Evolutionary conservation across 2,329 filamentous ascomycete genomes (phyloP), one percentile per base, ranked within the genome.

Genomic region (Exutisphaerella laricina): DNA sequence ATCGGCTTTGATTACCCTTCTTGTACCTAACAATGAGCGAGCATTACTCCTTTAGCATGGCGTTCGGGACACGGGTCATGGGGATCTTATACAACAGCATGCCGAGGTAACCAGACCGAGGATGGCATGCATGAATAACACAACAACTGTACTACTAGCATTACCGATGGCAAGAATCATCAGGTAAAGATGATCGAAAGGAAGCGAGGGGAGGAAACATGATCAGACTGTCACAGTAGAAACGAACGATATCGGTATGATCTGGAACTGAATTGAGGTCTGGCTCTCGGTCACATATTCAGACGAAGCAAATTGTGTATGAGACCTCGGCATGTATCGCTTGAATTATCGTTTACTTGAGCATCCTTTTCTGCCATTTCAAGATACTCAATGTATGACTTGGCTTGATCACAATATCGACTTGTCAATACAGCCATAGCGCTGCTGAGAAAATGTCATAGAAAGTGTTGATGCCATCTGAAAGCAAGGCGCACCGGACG

Each of bases 1-100:
- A 41, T 46, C 33, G 33, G 10, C 33, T 23, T 32, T 35, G 18
- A 39, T 50, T 48, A 52, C 48, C 43, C 49, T 53, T 53, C 47
- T 45, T 49, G 47, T 53, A 53, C 23, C 46, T 41, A 38, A 9
- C 20, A 21, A 35, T 35, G 33, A 35, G 33, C 29, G 18, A 18
- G 16, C 29, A 39, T 43, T 18, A 18, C 39, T 41, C 37, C 25
- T 36, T 28, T 31, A 43, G 43, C 48, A 49, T 43, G 50, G 50
- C 48, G 50, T 50, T 39, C 22, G 14, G 38, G 29, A 32, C 14
- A 9, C 21, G 39, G 14, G 12, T 33, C 28, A 17, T 17, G 23
- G 23, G 33, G 33, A 35, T n/a, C n/a, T n/a, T n/a, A n/a, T 14
- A 23, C 17, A 35, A 23, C 18, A 23, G n/a, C 8, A 35, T 35